Evolutionary conservation across 148 eudicot genomes (phyloP).

Genomic region (Agrostemma githago): DNA sequence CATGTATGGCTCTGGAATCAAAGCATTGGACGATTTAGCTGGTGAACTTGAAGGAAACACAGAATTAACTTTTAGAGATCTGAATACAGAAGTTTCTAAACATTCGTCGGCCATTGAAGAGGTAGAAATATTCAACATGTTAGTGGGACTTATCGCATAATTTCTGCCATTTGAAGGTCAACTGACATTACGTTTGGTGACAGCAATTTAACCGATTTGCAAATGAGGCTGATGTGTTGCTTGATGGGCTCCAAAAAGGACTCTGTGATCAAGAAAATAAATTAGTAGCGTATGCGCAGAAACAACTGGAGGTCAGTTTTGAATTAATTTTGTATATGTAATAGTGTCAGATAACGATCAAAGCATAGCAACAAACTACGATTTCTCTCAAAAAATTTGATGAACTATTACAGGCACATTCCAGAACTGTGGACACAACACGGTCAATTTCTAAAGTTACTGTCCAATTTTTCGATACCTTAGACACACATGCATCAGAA

Average conservation of each 20-base stretch:
- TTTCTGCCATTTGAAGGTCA: conserved; percentile 4
- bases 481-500: conserved; percentile 74
- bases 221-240: conserved; percentile 72
- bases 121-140: conserved; percentile 33
- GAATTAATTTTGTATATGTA: not conserved
- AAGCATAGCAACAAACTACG: not conserved
- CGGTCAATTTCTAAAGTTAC: conserved; percentile 79
- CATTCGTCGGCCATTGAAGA: conserved; percentile 77
- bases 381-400: not conserved
- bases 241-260: conserved; percentile 73
- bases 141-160: not conserved
- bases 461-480: conserved; percentile 56
- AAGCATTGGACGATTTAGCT: conserved; percentile 71
- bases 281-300: conserved; percentile 58
- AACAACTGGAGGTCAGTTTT: conserved; percentile 66
- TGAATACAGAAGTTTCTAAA: conserved; percentile 74
- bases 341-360: not conserved
- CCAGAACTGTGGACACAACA: conserved; percentile 71
- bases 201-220: conserved; percentile 83
- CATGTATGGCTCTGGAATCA: conserved; percentile 80
- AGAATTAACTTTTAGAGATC: conserved; percentile 51
- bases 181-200: conserved; percentile 23
- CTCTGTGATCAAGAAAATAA: conserved; percentile 74
- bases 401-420: conserved; percentile 67
- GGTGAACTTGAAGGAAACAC: conserved; percentile 85